Evolutionary conservation across 768 basidiomycete species (phyloP), one percentile per base, ranked within the genome.

Genomic region (Russula earlei): DNA sequence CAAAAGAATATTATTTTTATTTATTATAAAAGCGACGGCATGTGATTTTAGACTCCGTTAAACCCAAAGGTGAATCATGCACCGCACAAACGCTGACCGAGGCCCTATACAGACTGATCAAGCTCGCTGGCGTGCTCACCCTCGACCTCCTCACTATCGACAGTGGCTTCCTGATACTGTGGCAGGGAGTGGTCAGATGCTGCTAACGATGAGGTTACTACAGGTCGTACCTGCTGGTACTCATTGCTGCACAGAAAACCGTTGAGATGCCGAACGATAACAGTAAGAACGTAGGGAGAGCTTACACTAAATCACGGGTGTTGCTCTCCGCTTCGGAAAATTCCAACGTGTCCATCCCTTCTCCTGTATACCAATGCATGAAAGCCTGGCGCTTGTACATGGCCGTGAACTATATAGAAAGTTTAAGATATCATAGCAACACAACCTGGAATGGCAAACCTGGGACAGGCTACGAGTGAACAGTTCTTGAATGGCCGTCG

Each of bases 251-350:
- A 34, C 17, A 37, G 5, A 59, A 2, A 56, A 52, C 31, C 22
- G 11, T 63, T 33, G 55, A 58, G 47, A 63, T 22, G 50, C 38
- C 58, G n/a, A n/a, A n/a, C 36, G 24, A 59, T 9, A 9, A 56
- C 42, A 38, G 34, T n/a, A 29, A 25, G 56, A 31, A 19, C 14
- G 2, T 49, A 53, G 15, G 22, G 52, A 29, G 17, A 22, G 72
- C 88, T 68, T 68, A 91, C 88, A 91, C 84, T 46, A 92, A 68
- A 71, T 92, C 91, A 3, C 75, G 77, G 2, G 79, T 73, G 67
- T 91, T 91, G 66, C 85, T 91, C 72, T 91, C 89, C 0, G 91
- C 90, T 68, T 92, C 90, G 0, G 85, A 78, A 69, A 92, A 91
- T 70, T 92, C 80, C 84, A 84, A 79, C 17, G 78, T 67, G 66